Base-by-base conservation (phyloP, 176 grass and related monocot species). In the Oryza brachyantha region DNA sequence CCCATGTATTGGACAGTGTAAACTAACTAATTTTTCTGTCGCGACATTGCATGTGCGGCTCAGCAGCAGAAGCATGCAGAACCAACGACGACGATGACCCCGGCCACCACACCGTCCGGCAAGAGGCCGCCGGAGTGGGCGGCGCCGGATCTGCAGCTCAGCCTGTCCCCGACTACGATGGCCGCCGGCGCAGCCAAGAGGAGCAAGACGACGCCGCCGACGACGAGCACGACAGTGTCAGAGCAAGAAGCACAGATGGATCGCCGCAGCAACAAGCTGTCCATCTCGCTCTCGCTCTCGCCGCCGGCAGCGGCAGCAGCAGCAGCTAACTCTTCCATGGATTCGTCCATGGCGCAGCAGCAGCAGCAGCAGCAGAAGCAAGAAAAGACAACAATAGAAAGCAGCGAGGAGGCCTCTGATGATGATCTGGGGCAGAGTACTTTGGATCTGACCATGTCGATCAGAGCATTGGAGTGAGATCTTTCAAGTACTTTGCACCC, bases 391-490 rank as follows among this genome's bases (percentile, higher is more conserved):
- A 79, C 78, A 64, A 88, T 19, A 81, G 81, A 84, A 79, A 88
- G 77, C 78, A 73, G 70, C 42, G 75, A 79, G 2, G 79, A 86
- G 86, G 92, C 80, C n/a, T n/a, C n/a, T n/a, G n/a, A n/a, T 78
- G 67, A 75, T n/a, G 48, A 52, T 83, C 35, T 88, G 84, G 96
- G 88, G 81, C 87, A 88, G 96, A 99, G 92, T 95, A 95, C 90
- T 99, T 99, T 95, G 89, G 96, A 99, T 95, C 96, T 99, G 92
- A 99, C 96, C 92, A 99, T 99, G 96, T 99, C 96, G 70, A 99
- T 99, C 82, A 93, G 66, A 67, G 96, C 96, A 99, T 93, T 93
- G 96, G 92, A 99, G 92, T 99, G 92, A 99, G 96, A 99, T 99
- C 92, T 93, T 98, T 99, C 84, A 93, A 95, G 92, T 95, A 95